Evolutionary conservation across 257 asterid species (phyloP), one percentile per base, ranked within the genome.

Genomic region (Solanum okadae): DNA sequence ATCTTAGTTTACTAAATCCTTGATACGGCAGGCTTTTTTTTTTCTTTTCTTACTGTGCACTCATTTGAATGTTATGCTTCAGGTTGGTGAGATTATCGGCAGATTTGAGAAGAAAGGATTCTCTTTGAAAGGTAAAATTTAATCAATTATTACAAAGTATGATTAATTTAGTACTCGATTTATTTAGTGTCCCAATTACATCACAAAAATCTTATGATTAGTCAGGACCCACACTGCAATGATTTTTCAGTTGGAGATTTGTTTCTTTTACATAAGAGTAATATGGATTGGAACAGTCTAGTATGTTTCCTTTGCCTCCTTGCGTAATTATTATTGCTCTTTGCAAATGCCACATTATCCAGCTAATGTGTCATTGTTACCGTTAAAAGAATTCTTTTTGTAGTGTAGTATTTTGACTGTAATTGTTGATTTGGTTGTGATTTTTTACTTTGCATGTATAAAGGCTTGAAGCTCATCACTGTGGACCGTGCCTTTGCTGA

Each of bases 91-190:
- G 88, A 95, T 96, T 56, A 97, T 97, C 72, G 89, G 98, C 89
- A 89, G 99, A 88, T 96, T 97, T 89, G 99, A 97, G 90, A 93
- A 97, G 96, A 97, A 97, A 87, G 99, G 99, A 5, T 97, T 97
- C 94, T 89, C 98, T 87, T 91, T 97, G 94, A 97, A 95, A 93
- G 99, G 99, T 96, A 87, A 44, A 33, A 3, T 59, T 42, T 29
- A 78, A 31, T 68, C 77, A 70, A 25, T 35, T 40, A 86, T 86
- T 35, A 27, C 4, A 25, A 59, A n/a, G 61, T 79, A 42, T 79
- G 63, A 79, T 78, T 78, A 46, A 78, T 78, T 40, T 27, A 34
- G 23, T 5, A 25, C 27, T 38, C 13, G 37, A n/a, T 78, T 42
- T 78, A 4, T 15, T n/a, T 25, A 42, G 13, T 44, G 84, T 4